These are phyloP conservation scores for Stephanodiscus triporus DNA, from an alignment of 108 stramenopile genomes.

Conservation along the genomic window DNA sequence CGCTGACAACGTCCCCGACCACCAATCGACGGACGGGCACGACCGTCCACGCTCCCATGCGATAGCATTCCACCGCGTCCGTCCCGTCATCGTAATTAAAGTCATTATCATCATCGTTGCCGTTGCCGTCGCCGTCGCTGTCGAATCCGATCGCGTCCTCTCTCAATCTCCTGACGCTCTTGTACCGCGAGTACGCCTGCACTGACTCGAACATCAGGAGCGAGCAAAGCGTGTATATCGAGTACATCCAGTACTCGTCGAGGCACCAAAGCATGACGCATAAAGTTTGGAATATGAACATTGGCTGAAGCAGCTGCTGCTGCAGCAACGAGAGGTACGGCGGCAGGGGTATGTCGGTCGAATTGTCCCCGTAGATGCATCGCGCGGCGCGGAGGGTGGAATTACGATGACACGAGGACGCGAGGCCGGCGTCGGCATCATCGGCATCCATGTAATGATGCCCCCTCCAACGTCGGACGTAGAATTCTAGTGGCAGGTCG, in stretches of 20 bases:
- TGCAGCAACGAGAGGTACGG: constrained; percentile 81
- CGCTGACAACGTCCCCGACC: constrained; percentile 92
- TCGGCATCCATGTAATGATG: constrained; percentile 19
- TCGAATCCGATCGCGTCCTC: constrained; percentile 48
- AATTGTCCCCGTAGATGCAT: constrained; percentile 83
- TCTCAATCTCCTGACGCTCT: constrained; percentile 80
- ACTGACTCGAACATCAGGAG: constrained; percentile 93
- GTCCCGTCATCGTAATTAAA: constrained; percentile 9
- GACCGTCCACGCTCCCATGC: constrained; percentile 70
- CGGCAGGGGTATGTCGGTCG: constrained; percentile 86
- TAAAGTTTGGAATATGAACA: constrained; percentile 98
- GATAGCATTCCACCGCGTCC: constrained; percentile 55
- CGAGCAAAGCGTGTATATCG: constrained; percentile 92
- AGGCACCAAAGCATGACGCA: constrained; percentile 96
- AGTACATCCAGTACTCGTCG: constrained; percentile 99
- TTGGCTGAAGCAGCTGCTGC: constrained; percentile 93
- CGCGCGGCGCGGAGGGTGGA: constrained; percentile 30
- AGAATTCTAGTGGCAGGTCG: constrained; percentile 69
- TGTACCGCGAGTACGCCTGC: constrained; percentile 85
- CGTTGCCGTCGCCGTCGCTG: constrained; percentile 3
- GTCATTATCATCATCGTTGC: too few species aligned
- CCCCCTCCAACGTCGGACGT: constrained; percentile 60
- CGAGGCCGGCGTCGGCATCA: not conserved
- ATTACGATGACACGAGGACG: not conserved
- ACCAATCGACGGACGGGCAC: constrained; percentile 72